Evolutionary conservation across 225 moss, liverwort and hornwort species (phyloP), one percentile per base, ranked within the genome.

Genomic region (Ulota crispa): DNA sequence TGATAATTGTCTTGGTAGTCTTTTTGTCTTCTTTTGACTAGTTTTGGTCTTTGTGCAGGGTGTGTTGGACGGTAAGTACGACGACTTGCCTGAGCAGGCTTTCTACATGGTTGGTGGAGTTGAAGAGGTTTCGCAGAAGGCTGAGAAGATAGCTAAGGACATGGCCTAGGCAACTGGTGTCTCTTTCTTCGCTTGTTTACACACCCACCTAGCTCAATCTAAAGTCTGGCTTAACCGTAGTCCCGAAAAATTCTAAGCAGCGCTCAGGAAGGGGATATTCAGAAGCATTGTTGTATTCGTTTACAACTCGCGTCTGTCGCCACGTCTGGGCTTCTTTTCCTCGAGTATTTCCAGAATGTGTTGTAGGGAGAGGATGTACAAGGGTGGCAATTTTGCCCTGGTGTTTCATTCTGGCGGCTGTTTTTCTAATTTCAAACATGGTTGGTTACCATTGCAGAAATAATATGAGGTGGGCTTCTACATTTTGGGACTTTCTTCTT

Each of bases 91-190:
- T 63, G 94, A 96, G 87, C 93, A 92, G 85, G 76, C 96, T 64
- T 96, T 96, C 84, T 96, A 96, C 82, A 96, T 96, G 96, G 96
- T 96, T 83, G 96, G 96, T 81, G 94, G 93, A 52, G 91, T 94
- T 89, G 96, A 96, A 34, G 94, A 96, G 88, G 94, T 93, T 30
- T 83, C 87, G 30, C 93, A 93, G 85, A 96, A 94, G 91, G 94
- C 93, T 75, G 94, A 96, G 81, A 85, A 83, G 81, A 53, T 96
- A 88, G 92, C 93, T 7, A 96, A 94, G 89, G 91, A 93, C 68
- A 89, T 89, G 86, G 78, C 82, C 55, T 86, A 83, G 79, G 75
- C 69, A 78, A 75, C 56, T 31, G 34, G 34, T 34, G 28, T 36
- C 69, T 69, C 70, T 70, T 82, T 83, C 70, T 70, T 75, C 30